Evolutionary conservation across 306 rosid species (phyloP), one percentile per base, ranked within the genome.

Genomic region (Vigna unguiculata): DNA sequence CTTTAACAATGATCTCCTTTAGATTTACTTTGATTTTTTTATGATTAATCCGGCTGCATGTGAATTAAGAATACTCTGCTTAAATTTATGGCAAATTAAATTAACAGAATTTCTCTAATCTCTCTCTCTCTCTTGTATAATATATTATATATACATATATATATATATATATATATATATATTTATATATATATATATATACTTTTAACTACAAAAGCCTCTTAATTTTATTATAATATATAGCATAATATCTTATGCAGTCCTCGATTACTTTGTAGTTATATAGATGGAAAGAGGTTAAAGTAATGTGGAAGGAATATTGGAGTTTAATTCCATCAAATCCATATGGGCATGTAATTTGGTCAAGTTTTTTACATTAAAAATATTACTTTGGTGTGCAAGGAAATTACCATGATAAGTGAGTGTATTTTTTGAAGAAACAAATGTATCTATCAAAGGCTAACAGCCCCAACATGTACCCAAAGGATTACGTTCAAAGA

Each of bases 401-500:
- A 22, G 28, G 40, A 32, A 83, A 78, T 49, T 83, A 68, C 57
- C 53, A 75, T 70, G 76, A 49, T 59, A 75, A 75, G 51, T 9
- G 76, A 58, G 66, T 80, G 57, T 16, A 32, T 77, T 28, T 77
- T 28, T 53, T 40, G 78, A 58, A 59, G 59, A 19, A 79, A 72
- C 65, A 72, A 78, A 73, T 73, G 61, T 67, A 81, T 40, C 71
- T 40, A 72, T 77, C 69, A 69, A 60, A 72, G 48, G 32, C 30
- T 60, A 59, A 58, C 70, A 59, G 15, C 83, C 81, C 85, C 60
- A 41, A 69, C 76, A 74, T 78, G 22, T 20, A 69, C 32, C 78
- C 47, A 84, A 78, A 78, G 83, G 88, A 84, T 81, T 62, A 73
- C 70, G 15, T 46, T 71, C 64, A 72, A 77, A 74, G 60, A 34